phyloP scores from a whole-genome alignment of 2,329 filamentous ascomycete species.

The Claviceps digitariae region DNA sequence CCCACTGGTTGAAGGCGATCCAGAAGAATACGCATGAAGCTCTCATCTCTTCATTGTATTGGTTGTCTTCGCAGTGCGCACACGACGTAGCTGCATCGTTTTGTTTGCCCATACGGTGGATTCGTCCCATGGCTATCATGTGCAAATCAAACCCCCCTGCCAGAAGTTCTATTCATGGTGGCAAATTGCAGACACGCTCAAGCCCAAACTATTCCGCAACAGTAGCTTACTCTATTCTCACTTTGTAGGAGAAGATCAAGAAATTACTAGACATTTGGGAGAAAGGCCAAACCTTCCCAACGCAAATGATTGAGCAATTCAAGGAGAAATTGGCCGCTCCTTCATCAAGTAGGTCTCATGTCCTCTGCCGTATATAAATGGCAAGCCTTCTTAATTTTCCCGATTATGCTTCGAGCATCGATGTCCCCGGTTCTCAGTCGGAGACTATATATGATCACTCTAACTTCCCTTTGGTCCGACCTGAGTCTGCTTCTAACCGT shows the following conservation, averaged over 20 bases:
- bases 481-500: constrained; percentile 3
- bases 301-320: constrained; percentile 65
- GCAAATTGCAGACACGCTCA: constrained; percentile 10
- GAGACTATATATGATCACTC: neutral
- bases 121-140: neutral
- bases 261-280: constrained; percentile 98
- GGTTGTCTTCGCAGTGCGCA: neutral
- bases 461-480: neutral
- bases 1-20: neutral
- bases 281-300: constrained; percentile 81
- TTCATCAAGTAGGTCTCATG: constrained; percentile 46
- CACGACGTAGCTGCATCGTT: neutral
- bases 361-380: neutral
- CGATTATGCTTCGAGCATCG: neutral
- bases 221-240: constrained; percentile 27
- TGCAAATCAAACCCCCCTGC: neutral
- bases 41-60: neutral
- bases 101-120: neutral
- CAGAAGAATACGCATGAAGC: neutral
- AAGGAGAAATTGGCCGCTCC: constrained; percentile 62
- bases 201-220: constrained; percentile 8
- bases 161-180: constrained; percentile 11
- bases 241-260: constrained; percentile 75
- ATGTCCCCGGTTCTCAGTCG: neutral
- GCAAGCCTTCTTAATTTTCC: neutral